A percentile compares a stretch with the other conserved stretches of the same genome.
These are phyloP conservation scores for Carallia pectinifolia DNA, from an alignment of 345 rosid species.

Conservation along the genomic window DNA sequence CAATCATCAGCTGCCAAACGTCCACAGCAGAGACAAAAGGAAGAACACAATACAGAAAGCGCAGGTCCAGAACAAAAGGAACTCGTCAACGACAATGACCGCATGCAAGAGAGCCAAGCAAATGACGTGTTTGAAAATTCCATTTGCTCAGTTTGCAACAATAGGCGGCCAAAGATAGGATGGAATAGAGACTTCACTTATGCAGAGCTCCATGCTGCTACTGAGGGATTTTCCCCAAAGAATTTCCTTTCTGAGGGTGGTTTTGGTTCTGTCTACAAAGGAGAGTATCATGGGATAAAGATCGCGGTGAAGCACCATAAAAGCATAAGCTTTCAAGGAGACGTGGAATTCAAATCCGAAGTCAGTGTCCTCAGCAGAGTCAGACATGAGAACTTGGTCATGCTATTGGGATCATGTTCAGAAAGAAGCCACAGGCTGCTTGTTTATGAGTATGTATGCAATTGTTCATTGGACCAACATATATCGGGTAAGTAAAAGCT, in stretches of 20 bases:
- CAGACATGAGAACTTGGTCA: slow-evolving; percentile 56
- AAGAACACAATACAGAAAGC: slow-evolving; percentile 8
- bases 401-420: slow-evolving; percentile 62
- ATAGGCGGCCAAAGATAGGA: slow-evolving; percentile 50
- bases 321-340: slow-evolving; percentile 57
- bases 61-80: slow-evolving; percentile 26
- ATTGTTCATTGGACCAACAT: slow-evolving; percentile 61
- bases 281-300: slow-evolving; percentile 41
- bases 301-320: slow-evolving; percentile 66
- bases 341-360: slow-evolving; percentile 65
- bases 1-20: background rate
- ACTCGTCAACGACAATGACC: slow-evolving; percentile 6
- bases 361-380: slow-evolving; percentile 55
- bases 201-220: slow-evolving; percentile 55
- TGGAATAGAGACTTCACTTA: slow-evolving; percentile 52
- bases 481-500: slow-evolving; percentile 41
- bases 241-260: slow-evolving; percentile 66
- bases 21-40: slow-evolving; percentile 15
- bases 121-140: slow-evolving; percentile 34
- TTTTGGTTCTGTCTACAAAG: slow-evolving; percentile 57
- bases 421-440: slow-evolving; percentile 53
- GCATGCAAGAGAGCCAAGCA: slow-evolving; percentile 25
- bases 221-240: slow-evolving; percentile 41
- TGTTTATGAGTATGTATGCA: slow-evolving; percentile 62
- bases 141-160: slow-evolving; percentile 50